Evolutionary conservation across 345 rosid species (phyloP), one percentile per base, ranked within the genome.

Genomic region (Atalantia buxifolia): DNA sequence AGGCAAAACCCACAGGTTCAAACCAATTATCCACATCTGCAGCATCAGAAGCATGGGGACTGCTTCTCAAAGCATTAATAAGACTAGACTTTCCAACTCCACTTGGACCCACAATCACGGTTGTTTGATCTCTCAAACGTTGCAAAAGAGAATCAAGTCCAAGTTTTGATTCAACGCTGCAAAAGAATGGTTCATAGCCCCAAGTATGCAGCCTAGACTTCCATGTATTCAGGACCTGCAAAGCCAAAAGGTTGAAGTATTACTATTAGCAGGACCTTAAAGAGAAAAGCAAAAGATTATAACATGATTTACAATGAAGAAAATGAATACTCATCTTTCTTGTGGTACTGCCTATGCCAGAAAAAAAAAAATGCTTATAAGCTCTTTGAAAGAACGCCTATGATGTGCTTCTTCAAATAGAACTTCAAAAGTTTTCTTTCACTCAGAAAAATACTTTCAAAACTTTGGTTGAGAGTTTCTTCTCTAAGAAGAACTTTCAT

Each of bases 31-130:
- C 89, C 48, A 79, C 91, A 5, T 86, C 90, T 7, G 79, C 71
- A 12, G 78, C 78, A 87, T 74, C 86, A 13, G 76, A 53, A 30
- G 78, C 66, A 28, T 59, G 78, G 64, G 85, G 76, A 60, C 85
- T 81, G 81, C 88, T 91, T 80, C 98, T 88, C 81, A 95, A 75
- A 40, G 87, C 86, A 77, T 95, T 95, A 68, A 95, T 95, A 38
- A 95, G 83, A 77, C 99, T 95, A 31, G 99, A 95, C 81, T 95
- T 95, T 61, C 99, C 98, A 25, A 93, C 99, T 81, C 99, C 99
- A 84, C 99, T 95, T n/a, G 99, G 99, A 50, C 99, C 98, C 40
- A 95, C 97, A 68, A 93, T 84, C 62, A 95, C 99, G n/a, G 92
- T 90, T 16, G 93, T 95, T 81, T 91, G 97, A 86, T 91, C 87